These are phyloP conservation scores for Alternaria ventricosa DNA, from an alignment of 2,329 filamentous ascomycete species.

Conservation along the genomic window DNA sequence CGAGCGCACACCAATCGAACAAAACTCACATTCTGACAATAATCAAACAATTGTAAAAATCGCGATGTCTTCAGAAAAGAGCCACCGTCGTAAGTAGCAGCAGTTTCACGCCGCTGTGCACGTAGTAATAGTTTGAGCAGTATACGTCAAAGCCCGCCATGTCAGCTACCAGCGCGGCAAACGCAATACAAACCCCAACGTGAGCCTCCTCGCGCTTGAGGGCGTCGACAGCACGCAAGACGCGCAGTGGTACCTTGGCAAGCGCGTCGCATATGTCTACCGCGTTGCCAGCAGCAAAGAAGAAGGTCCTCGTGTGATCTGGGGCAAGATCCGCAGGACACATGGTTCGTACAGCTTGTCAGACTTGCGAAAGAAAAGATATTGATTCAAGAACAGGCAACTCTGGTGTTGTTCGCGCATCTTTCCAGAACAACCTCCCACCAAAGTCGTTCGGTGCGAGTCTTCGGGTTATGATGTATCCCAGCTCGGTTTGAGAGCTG, in stretches of 20 bases:
- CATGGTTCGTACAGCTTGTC: conserved; percentile 63
- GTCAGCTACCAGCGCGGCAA: conserved; percentile 95
- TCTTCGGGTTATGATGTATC: conserved; percentile 94
- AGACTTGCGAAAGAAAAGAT: conserved; percentile 41
- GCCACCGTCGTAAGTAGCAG: conserved; percentile 15
- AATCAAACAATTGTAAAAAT: conserved; percentile 2
- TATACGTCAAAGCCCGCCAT: conserved; percentile 79
- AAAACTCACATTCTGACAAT: not conserved
- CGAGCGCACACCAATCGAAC: conserved; percentile 13
- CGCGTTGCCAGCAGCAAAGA: conserved; percentile 83
- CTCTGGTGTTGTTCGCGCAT: conserved; percentile 93
- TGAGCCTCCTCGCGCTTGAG: conserved; percentile 95
- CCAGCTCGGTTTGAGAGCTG: conserved; percentile 42
- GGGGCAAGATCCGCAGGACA: conserved; percentile 93
- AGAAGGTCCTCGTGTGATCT: conserved; percentile 74
- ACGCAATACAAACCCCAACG: conserved; percentile 57
- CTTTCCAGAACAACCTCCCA: conserved; percentile 92
- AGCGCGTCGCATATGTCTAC: conserved; percentile 98
- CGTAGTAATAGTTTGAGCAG: conserved; percentile 2
- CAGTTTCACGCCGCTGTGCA: not conserved
- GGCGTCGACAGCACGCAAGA: conserved; percentile 88
- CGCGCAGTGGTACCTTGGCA: conserved; percentile 96
- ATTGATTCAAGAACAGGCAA: conserved; percentile 69
- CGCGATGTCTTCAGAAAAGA: conserved; percentile 16
- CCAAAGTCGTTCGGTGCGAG: conserved; percentile 75